These are phyloP conservation scores for Kwoniella dendrophila DNA, from an alignment of 768 basidiomycete species.

Conservation along the genomic window DNA sequence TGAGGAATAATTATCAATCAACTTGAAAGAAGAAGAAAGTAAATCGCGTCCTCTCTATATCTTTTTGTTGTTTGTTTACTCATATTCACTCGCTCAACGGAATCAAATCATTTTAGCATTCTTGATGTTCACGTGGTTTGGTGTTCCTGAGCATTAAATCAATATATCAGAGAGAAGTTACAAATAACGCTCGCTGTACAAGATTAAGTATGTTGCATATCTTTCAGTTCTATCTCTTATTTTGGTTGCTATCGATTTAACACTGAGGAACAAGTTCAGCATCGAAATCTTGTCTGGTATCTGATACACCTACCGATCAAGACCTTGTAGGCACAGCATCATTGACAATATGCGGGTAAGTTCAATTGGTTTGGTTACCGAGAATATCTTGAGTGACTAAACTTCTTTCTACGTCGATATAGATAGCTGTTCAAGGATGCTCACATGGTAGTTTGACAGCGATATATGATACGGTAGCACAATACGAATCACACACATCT, in stretches of 20 bases:
- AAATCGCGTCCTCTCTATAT: background rate
- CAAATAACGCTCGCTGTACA: no score
- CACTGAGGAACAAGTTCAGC: no score
- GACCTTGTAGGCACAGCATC: no score
- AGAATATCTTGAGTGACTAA: background rate
- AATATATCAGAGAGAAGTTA: no score
- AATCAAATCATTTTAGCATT: background rate
- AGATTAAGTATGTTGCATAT: no score
- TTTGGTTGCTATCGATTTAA: no score
- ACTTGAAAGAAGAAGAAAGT: background rate
- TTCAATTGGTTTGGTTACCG: background rate
- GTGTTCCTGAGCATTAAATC: background rate
- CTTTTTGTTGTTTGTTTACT: background rate
- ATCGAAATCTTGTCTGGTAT: no score
- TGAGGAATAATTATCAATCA: background rate
- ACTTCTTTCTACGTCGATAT: background rate
- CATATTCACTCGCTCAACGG: background rate
- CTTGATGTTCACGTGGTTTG: background rate
- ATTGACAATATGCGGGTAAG: background rate
- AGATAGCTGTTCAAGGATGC: constrained; percentile 92
- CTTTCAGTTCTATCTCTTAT: no score
- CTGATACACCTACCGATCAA: no score
- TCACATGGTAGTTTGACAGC: constrained; percentile 72
- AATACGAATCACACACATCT: constrained; percentile 65
- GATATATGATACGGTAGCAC: constrained; percentile 73